Evolutionary conservation across 805 yeast species (phyloP).

Genomic region (Starmerella ratchasimensis): DNA sequence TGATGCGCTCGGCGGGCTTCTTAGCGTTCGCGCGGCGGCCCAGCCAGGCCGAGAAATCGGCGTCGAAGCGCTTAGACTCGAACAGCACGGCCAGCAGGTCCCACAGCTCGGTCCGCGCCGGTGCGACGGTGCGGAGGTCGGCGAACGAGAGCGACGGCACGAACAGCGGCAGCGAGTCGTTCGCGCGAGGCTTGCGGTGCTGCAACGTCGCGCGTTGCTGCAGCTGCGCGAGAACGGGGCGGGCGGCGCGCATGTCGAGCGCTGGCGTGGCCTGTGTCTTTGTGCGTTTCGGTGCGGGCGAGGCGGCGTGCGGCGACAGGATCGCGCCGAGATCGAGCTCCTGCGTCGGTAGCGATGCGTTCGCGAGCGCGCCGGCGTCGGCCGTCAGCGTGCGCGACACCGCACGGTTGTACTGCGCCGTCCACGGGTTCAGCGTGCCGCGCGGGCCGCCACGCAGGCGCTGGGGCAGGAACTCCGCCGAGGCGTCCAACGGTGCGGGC

Average conservation of each 20-base stretch:
- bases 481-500: too few species aligned
- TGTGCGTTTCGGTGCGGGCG: not conserved
- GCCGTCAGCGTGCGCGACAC: slow-evolving; percentile 6
- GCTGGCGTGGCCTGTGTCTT: not conserved
- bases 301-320: not conserved
- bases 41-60: slow-evolving; percentile 17
- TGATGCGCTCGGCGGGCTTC: slow-evolving; percentile 2
- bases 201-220: not conserved
- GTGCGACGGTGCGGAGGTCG: slow-evolving; percentile 2
- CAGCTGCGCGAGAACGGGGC: not conserved
- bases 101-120: slow-evolving; percentile 5
- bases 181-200: not conserved
- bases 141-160: slow-evolving; percentile 6
- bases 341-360: slow-evolving; percentile 10
- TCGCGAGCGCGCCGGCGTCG: slow-evolving; percentile 4
- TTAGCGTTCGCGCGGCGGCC: slow-evolving; percentile 34
- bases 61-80: slow-evolving; percentile 1
- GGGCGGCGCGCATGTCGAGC: not conserved
- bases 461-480: too few species aligned
- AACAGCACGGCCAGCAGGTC: slow-evolving; percentile 3
- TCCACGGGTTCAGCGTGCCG: slow-evolving; percentile 19
- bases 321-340: slow-evolving; percentile 6
- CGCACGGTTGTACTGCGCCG: slow-evolving; percentile 15
- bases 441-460: too few species aligned
- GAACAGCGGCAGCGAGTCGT: slow-evolving; percentile 9